A percentile compares a stretch with the other conserved stretches of the same genome.
phyloP scores from a whole-genome alignment of 2,329 filamentous ascomycete genomes.

The Pochonia chlamydosporia region DNA sequence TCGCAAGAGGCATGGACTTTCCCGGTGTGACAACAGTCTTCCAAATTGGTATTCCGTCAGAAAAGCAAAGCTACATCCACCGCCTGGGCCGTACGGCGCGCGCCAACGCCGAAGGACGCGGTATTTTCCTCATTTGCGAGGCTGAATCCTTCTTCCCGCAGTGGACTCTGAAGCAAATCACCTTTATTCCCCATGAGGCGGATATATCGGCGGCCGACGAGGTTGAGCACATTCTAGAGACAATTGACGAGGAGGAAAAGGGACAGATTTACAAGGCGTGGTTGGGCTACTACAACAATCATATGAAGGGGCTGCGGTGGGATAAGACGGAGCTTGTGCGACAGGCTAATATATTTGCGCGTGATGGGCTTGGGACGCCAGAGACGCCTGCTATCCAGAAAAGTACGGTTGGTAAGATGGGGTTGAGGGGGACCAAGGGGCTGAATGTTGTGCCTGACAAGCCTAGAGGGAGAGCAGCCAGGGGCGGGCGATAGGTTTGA shows the following conservation, averaged over 20 bases:
- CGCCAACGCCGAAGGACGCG: constrained; percentile 57
- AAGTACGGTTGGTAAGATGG: constrained; percentile 50
- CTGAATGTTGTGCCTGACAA: constrained; percentile 39
- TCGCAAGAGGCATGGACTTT: constrained; percentile 69
- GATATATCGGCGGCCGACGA: constrained; percentile 37
- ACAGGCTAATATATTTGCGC: constrained; percentile 45
- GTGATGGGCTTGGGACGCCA: constrained; percentile 38
- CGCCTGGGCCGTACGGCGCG: constrained; percentile 62
- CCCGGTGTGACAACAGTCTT: constrained; percentile 63
- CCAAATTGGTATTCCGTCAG: constrained; percentile 54
- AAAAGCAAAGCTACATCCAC: constrained; percentile 61
- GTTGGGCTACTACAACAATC: constrained; percentile 51
- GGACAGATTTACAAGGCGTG: constrained; percentile 50
- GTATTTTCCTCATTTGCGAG: constrained; percentile 51
- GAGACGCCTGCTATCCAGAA: constrained; percentile 43
- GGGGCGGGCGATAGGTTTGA: neutral
- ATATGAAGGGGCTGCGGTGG: constrained; percentile 39
- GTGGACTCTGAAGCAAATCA: constrained; percentile 47
- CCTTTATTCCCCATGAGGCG: constrained; percentile 39
- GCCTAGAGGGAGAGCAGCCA: constrained; percentile 18
- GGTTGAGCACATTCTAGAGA: constrained; percentile 31
- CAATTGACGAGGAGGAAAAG: constrained; percentile 39
- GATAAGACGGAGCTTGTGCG: constrained; percentile 39
- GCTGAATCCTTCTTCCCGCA: constrained; percentile 45
- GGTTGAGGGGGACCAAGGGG: constrained; percentile 45